Evolutionary conservation across 805 yeast species (phyloP).

Genomic region (Ogataea glucozyma): DNA sequence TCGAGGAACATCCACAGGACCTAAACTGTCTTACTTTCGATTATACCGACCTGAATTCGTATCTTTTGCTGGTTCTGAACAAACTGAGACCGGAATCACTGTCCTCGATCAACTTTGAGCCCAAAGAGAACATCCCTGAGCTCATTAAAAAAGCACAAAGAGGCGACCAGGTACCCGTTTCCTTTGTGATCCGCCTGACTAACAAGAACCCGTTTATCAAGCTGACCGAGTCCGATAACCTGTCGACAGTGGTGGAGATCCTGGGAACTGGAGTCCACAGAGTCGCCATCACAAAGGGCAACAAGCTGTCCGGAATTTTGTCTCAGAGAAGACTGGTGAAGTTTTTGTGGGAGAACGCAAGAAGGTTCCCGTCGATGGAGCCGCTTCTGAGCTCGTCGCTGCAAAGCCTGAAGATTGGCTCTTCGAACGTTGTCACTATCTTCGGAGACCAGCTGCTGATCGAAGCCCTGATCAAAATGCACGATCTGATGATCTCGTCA

Average conservation of each 20-base stretch:
- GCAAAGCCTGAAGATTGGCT: slow-evolving; percentile 74
- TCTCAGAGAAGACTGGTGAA: slow-evolving; percentile 87
- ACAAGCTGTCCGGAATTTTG: slow-evolving; percentile 74
- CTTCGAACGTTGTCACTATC: slow-evolving; percentile 70
- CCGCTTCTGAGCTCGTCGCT: slow-evolving; percentile 67
- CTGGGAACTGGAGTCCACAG: slow-evolving; percentile 96
- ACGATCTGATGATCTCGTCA: slow-evolving; percentile 78
- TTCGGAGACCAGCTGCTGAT: slow-evolving; percentile 85
- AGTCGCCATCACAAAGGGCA: slow-evolving; percentile 65
- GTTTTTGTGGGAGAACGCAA: slow-evolving; percentile 90
- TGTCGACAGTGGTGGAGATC: slow-evolving; percentile 77
- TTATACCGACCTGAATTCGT: slow-evolving; percentile 87
- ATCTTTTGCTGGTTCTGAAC: slow-evolving; percentile 79
- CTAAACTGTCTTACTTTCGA: slow-evolving; percentile 83
- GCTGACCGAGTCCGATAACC: slow-evolving; percentile 65
- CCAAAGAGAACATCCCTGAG: slow-evolving; percentile 41
- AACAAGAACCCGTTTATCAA: slow-evolving; percentile 88
- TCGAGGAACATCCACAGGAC: slow-evolving; percentile 54
- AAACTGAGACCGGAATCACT: slow-evolving; percentile 49
- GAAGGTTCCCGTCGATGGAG: slow-evolving; percentile 81
- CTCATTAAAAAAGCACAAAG: slow-evolving; percentile 65
- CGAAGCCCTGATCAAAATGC: slow-evolving; percentile 86
- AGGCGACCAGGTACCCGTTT: slow-evolving; percentile 91
- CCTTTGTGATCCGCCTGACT: slow-evolving; percentile 78
- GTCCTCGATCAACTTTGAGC: slow-evolving; percentile 34